Percentiles rank a stretch among this genome's conserved stretches.
These are phyloP conservation scores for Zychaea mexicana DNA, from an alignment of 371 early-diverging fungal genomes.

Conservation along the genomic window DNA sequence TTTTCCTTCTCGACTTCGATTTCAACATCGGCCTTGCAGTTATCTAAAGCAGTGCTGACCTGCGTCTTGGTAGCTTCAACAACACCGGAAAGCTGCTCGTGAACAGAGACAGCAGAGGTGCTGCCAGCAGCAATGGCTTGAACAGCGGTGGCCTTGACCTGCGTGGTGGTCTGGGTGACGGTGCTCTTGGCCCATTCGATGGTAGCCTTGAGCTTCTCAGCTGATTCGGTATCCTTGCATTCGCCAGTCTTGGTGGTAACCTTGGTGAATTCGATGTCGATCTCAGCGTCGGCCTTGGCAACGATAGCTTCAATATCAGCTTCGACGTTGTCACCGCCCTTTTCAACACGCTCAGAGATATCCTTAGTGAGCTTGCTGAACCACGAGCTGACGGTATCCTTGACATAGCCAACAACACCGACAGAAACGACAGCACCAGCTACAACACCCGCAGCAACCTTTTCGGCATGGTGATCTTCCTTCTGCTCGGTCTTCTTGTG, in stretches of 20 bases:
- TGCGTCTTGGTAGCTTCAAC: slow-evolving; percentile 26
- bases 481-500: background rate
- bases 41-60: slow-evolving; percentile 23
- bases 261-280: background rate
- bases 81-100: slow-evolving; percentile 25
- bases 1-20: slow-evolving; percentile 1
- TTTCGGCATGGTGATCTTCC: background rate
- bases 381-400: slow-evolving; percentile 29
- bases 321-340: slow-evolving; percentile 33
- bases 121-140: background rate
- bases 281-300: slow-evolving; percentile 19
- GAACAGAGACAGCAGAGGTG: background rate
- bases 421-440: slow-evolving; percentile 15
- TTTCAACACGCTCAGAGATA: slow-evolving; percentile 30
- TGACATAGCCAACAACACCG: slow-evolving; percentile 1
- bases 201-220: slow-evolving; percentile 1
- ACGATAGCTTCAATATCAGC: slow-evolving; percentile 40
- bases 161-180: background rate
- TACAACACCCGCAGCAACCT: background rate
- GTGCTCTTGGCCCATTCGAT: slow-evolving; percentile 14
- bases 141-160: slow-evolving; percentile 12
- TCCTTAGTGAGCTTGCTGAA: slow-evolving; percentile 26
- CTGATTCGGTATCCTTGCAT: background rate
- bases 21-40: background rate
- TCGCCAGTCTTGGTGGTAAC: background rate